phyloP scores from a whole-genome alignment of 2,329 filamentous ascomycete species.

The Hypocrella siamensis region DNA sequence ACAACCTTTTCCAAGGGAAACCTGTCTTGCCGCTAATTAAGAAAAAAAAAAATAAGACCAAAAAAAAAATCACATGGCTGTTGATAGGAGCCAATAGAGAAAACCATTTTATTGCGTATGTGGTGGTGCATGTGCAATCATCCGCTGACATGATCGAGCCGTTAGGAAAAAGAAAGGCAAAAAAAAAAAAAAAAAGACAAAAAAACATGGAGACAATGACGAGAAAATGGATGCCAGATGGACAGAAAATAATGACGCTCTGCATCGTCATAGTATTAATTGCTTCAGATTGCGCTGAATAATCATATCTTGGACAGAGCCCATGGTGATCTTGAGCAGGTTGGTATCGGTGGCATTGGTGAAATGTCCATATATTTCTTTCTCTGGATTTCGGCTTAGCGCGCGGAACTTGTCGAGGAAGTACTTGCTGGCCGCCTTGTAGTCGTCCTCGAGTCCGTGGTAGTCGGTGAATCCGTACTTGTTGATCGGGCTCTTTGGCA shows the following conservation, averaged over 20 bases:
- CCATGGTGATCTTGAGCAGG: constrained; percentile 73
- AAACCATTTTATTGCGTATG: too few relatives aligned
- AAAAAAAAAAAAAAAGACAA: not conserved
- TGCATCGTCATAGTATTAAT: constrained; percentile 34
- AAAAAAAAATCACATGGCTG: too few relatives aligned
- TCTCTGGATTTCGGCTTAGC: constrained; percentile 52
- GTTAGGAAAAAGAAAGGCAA: not conserved
- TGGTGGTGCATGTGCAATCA: too few relatives aligned
- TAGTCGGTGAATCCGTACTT: constrained; percentile 68
- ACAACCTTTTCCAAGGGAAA: too few relatives aligned
- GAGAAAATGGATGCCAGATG: not conserved
- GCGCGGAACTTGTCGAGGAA: constrained; percentile 70
- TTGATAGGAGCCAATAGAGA: too few relatives aligned
- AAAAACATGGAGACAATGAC: not conserved
- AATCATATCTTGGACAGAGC: constrained; percentile 75
- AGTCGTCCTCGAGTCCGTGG: constrained; percentile 53
- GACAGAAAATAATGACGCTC: not conserved
- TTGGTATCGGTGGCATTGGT: constrained; percentile 53
- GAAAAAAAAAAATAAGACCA: too few relatives aligned
- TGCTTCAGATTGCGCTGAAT: constrained; percentile 72
- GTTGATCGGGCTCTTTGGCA: constrained; percentile 53
- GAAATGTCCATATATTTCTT: constrained; percentile 48
- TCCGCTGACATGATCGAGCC: not conserved
- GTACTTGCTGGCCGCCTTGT: constrained; percentile 62
- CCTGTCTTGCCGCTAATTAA: too few relatives aligned